Conservation (phyloP, 1,284 basidiomycete genomes). For the Ustilago crameri region DNA sequence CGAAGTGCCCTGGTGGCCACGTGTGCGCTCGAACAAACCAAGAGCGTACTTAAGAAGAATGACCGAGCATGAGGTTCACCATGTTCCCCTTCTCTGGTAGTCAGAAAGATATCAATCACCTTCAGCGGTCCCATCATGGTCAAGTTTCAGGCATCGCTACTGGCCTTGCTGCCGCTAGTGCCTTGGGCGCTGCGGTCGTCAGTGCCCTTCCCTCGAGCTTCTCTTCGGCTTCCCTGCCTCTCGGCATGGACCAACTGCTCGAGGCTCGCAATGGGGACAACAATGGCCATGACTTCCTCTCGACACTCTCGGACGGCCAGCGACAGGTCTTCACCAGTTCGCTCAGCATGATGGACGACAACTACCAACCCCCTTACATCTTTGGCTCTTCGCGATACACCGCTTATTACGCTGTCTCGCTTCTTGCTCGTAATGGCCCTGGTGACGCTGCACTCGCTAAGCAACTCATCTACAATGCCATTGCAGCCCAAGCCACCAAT, state of each 20-base stretch:
- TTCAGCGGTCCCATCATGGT: conserved; percentile 5
- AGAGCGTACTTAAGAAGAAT: too few species aligned
- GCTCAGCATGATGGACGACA: conserved; percentile 24
- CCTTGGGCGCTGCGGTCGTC: conserved; percentile 7
- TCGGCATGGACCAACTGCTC: conserved; percentile 19
- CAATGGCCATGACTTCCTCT: conserved; percentile 25
- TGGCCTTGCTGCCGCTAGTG: conserved; percentile 12
- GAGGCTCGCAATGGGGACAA: conserved; percentile 4
- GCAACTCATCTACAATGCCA: conserved; percentile 30
- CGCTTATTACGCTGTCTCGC: conserved; percentile 36
- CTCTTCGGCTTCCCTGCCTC: neutral
- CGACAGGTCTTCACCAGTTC: conserved; percentile 24
- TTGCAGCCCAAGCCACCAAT: conserved; percentile 25
- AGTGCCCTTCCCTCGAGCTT: conserved; percentile 10
- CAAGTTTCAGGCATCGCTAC: conserved; percentile 13
- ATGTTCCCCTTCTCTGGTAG: neutral
- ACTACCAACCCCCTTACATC: conserved; percentile 33
- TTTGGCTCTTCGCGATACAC: conserved; percentile 39
- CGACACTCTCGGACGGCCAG: conserved; percentile 22
- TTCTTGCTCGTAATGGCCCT: conserved; percentile 33
- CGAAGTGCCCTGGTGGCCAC: too few species aligned
- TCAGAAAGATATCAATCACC: too few species aligned
- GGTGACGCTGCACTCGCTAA: conserved; percentile 28
- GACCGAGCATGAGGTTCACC: neutral
- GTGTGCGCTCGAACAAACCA: too few species aligned